These are phyloP conservation scores for Rhizopogon rudus DNA, from an alignment of 768 basidiomycete genomes.

Conservation along the genomic window DNA sequence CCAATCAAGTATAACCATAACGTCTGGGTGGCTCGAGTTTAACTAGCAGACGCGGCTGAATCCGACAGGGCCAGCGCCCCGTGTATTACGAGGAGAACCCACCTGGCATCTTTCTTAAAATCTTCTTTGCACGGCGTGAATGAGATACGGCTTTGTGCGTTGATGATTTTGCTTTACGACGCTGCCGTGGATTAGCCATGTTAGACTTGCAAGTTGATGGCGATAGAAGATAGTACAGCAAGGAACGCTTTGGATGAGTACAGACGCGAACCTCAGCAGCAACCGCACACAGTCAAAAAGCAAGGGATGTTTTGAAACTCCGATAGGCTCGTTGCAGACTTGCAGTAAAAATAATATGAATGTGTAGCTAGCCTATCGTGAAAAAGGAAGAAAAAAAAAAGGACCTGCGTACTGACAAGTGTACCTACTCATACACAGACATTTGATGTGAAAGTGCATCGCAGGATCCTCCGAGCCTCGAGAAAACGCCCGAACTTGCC, in stretches of 20 bases:
- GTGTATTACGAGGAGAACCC: constrained; percentile 19
- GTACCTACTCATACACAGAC: neutral
- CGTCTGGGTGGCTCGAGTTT: neutral
- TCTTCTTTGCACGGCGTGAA: constrained; percentile 67
- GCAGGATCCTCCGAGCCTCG: neutral
- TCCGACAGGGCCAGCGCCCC: neutral
- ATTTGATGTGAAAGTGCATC: neutral
- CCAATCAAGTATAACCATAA: constrained; percentile 4
- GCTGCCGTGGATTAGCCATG: constrained; percentile 95
- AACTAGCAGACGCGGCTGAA: no score
- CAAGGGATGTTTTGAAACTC: neutral
- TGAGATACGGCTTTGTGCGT: constrained; percentile 71
- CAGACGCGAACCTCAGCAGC: neutral
- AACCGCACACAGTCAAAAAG: neutral
- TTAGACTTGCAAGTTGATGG: neutral
- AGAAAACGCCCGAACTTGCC: neutral
- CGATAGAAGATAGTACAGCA: neutral
- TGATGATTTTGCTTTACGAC: constrained; percentile 78
- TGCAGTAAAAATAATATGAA: neutral
- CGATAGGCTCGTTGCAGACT: neutral
- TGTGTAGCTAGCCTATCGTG: no score
- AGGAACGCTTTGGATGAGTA: neutral
- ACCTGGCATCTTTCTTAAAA: constrained; percentile 77
- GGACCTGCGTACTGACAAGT: neutral
- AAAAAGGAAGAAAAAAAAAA: neutral